These are phyloP conservation scores for Odonthalia washingtoniensis DNA, from an alignment of 31 red algal genomes.

Conservation along the genomic window DNA sequence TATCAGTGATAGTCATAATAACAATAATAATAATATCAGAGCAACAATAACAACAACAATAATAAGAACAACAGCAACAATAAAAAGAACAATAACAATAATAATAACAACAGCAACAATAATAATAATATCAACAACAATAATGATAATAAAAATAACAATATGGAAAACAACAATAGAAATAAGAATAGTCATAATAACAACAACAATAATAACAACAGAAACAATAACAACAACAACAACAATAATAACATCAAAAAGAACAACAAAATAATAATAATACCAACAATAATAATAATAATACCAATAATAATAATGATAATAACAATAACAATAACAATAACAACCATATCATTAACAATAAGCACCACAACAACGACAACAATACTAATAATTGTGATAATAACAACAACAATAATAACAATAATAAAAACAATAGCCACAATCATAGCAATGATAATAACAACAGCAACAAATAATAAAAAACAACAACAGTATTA, in stretches of 20 bases:
- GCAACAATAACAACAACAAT: slow-evolving; percentile 8
- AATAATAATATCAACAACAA: background rate
- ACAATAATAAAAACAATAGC: too few relatives aligned
- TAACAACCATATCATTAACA: too few relatives aligned
- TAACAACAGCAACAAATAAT: too few relatives aligned
- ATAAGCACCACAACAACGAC: too few relatives aligned
- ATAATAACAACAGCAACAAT: slow-evolving; percentile 1
- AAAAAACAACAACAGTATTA: too few relatives aligned
- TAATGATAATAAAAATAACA: background rate
- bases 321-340: background rate
- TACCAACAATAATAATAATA: background rate
- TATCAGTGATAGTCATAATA: background rate
- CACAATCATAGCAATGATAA: too few relatives aligned
- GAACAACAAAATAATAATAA: too few relatives aligned
- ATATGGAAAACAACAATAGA: background rate
- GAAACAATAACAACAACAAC: background rate
- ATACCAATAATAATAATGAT: background rate
- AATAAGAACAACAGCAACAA: too few relatives aligned
- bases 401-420: too few relatives aligned
- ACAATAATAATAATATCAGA: too few relatives aligned
- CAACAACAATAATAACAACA: background rate
- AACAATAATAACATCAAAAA: slow-evolving; percentile 6
- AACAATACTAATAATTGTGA: too few relatives aligned
- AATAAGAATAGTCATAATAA: background rate
- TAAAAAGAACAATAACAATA: background rate